These are phyloP conservation scores for Calonectria fujianensis DNA, from an alignment of 2,329 filamentous ascomycete genomes.

Conservation along the genomic window DNA sequence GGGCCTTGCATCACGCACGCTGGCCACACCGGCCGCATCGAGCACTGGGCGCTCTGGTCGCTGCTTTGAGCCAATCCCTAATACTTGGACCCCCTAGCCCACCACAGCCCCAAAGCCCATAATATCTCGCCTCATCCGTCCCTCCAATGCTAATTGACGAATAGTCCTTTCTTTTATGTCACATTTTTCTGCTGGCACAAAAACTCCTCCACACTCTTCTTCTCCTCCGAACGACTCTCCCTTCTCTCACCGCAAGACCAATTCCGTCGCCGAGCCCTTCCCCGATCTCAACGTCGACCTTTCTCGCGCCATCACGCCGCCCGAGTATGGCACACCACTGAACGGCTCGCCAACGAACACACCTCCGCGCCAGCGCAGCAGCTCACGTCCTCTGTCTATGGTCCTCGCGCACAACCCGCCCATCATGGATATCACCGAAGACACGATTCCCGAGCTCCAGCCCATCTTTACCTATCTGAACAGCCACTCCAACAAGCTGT, in stretches of 20 bases:
- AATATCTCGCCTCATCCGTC: constrained; percentile 54
- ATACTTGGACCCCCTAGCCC: constrained; percentile 39
- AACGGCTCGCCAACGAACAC: constrained; percentile 66
- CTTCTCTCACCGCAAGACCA: constrained; percentile 56
- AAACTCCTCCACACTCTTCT: constrained; percentile 66
- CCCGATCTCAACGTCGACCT: constrained; percentile 61
- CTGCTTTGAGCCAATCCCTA: constrained; percentile 37
- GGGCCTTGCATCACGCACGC: constrained; percentile 21
- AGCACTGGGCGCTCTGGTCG: constrained; percentile 31
- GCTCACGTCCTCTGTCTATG: constrained; percentile 87
- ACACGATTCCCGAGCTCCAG: constrained; percentile 93
- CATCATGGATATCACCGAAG: constrained; percentile 87
- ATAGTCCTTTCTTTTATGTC: constrained; percentile 93
- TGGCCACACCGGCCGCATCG: constrained; percentile 30
- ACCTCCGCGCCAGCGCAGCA: constrained; percentile 67
- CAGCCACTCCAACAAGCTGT: constrained; percentile 96
- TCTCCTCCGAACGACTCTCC: constrained; percentile 64
- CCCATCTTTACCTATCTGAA: constrained; percentile 96
- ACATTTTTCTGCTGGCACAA: constrained; percentile 77
- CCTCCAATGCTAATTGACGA: constrained; percentile 49
- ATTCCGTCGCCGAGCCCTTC: constrained; percentile 58
- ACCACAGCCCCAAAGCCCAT: constrained; percentile 45
- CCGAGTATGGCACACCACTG: constrained; percentile 66
- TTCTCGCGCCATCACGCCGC: constrained; percentile 63
- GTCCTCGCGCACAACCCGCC: constrained; percentile 89